phyloP scores from a whole-genome alignment of 2,329 filamentous ascomycete genomes.

The Ilyonectria robusta region DNA sequence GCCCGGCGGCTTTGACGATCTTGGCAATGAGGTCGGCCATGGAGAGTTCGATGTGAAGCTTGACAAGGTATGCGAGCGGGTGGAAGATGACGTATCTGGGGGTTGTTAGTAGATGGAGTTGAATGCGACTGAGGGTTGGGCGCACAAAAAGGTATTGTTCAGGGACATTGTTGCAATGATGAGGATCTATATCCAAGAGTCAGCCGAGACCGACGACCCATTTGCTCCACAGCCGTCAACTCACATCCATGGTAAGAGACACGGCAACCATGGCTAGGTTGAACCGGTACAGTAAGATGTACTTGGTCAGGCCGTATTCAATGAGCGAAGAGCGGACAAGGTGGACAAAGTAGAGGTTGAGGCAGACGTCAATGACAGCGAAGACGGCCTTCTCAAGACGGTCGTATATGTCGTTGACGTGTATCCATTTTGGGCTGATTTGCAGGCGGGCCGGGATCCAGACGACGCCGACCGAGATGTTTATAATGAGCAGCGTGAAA shows the following conservation, averaged over 20 bases:
- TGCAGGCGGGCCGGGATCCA: conserved; percentile 66
- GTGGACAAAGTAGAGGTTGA: conserved; percentile 64
- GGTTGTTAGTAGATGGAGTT: conserved; percentile 2
- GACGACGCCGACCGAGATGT: conserved; percentile 64
- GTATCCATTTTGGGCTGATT: conserved; percentile 54
- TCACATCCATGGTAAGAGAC: conserved; percentile 50
- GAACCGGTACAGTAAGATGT: conserved; percentile 59
- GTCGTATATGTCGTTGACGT: conserved; percentile 64
- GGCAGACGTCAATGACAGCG: conserved; percentile 58
- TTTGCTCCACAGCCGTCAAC: background rate
- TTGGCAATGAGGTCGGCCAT: conserved; percentile 48
- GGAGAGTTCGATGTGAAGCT: conserved; percentile 46
- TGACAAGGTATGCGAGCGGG: conserved; percentile 47
- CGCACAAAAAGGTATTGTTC: conserved; percentile 42
- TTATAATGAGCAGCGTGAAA: conserved; percentile 59
- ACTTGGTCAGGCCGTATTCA: conserved; percentile 63
- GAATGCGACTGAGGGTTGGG: background rate
- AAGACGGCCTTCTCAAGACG: conserved; percentile 64
- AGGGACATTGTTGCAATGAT: conserved; percentile 46
- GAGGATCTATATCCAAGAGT: conserved; percentile 35
- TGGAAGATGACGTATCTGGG: conserved; percentile 45
- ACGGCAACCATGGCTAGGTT: conserved; percentile 50
- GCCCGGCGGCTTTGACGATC: conserved; percentile 43
- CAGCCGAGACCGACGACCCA: background rate
- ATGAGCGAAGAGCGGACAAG: conserved; percentile 62